Base-by-base conservation (phyloP, 2,329 filamentous ascomycete genomes). In the Venturia pyrina region DNA sequence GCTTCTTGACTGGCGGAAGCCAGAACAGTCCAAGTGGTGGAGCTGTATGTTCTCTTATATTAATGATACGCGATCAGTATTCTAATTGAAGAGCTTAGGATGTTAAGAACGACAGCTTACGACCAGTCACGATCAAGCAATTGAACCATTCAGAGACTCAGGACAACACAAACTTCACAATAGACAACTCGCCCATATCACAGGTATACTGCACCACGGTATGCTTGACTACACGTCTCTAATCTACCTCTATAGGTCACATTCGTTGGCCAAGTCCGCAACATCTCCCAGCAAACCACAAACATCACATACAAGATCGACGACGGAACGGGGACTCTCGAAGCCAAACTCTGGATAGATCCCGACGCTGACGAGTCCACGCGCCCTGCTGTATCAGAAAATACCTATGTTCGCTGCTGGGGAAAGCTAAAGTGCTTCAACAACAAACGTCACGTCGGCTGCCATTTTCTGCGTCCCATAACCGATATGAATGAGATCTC, bases 101-200 rank as follows among this genome's bases (percentile, higher is more conserved):
- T 6, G 28, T 40, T 15, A 46, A 84, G 70, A 90, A 96, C 77
- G 91, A 97, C 72, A 93, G 91, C 24, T 84, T 99, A 64, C 89
- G 95, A 57, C 93, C 95, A 0, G 90, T 97, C 60, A 99, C 95
- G 13, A 91, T 98, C 78, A 97, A 97, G 78, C 95, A 99, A 78
- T 85, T 97, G 66, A 81, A 93, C 73, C 91, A 96, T 69, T 90
- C 91, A 69, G 83, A 89, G 69, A 88, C 91, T 77, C 85, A 87
- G 48, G 88, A 89, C 75, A 86, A 87, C 1, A 86, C 87, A 66
- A 88, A 91, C 44, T 95, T 96, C 83, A 87, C 87, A 69, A 89
- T 98, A 72, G 95, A 98, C 78, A 88, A 87, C 69, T 78, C 82
- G 60, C 84, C 89, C 69, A 81, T 93, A 68, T 88, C 87, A 53